Conservation (phyloP, 495 filamentous ascomycete genomes). For the Podospora tetraspora region DNA sequence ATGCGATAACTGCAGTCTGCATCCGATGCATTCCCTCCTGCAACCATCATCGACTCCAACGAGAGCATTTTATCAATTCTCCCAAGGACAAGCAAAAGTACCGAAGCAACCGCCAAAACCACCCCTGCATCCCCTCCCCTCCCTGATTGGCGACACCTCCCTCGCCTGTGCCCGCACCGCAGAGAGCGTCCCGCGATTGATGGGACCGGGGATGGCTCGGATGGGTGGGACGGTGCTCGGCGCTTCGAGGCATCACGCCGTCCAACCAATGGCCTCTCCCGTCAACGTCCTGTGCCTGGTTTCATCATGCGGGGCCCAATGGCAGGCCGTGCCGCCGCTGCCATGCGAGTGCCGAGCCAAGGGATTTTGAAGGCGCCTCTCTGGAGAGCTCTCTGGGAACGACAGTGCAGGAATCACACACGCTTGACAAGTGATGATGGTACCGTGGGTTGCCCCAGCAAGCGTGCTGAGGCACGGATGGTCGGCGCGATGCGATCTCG, state of each 20-base stretch:
- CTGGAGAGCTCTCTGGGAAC: not conserved
- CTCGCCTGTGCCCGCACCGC: not conserved
- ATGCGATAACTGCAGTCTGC: not conserved
- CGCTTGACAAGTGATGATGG: not conserved
- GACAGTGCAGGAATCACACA: slow-evolving; percentile 5
- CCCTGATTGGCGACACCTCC: slow-evolving; percentile 1
- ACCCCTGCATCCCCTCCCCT: not conserved
- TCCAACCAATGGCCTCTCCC: slow-evolving; percentile 5
- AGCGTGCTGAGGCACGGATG: not conserved
- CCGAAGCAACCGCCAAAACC: not conserved
- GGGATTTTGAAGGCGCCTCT: not conserved
- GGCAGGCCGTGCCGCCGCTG: slow-evolving; percentile 7
- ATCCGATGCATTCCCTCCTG: not conserved
- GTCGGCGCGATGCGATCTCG: not conserved
- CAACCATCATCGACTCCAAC: not conserved
- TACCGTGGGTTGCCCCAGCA: not conserved
- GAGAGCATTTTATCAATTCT: not conserved
- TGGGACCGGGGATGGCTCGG: too few relatives aligned
- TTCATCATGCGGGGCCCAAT: slow-evolving; percentile 20
- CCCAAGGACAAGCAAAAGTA: not conserved
- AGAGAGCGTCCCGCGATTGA: slow-evolving; percentile 6
- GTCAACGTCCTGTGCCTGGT: slow-evolving; percentile 8
- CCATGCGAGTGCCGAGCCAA: slow-evolving; percentile 13
- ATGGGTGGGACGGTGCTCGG: slow-evolving; percentile 12
- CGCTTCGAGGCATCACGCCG: slow-evolving; percentile 15